phyloP scores from a whole-genome alignment of 1,284 basidiomycete genomes.

The Irpex sp. region DNA sequence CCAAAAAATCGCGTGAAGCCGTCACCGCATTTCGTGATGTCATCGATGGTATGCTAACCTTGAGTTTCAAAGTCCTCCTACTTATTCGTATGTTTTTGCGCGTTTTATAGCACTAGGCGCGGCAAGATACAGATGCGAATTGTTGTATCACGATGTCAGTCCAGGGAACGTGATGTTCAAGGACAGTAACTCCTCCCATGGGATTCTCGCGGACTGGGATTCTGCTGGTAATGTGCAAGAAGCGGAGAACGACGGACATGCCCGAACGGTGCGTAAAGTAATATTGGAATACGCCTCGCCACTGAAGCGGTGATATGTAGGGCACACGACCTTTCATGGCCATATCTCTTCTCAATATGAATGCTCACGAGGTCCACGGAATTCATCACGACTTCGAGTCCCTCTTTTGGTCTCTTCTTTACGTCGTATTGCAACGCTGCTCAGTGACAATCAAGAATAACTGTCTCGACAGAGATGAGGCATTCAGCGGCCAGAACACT shows the following conservation, averaged over 20 bases:
- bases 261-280: not conserved
- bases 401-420: constrained; percentile 2
- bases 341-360: not conserved
- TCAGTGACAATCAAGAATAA: not conserved
- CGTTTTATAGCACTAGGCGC: not conserved
- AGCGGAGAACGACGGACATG: not conserved
- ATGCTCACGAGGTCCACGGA: not conserved
- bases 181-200: not conserved
- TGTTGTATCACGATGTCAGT: constrained; percentile 2
- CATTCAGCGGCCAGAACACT: not conserved
- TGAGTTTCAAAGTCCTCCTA: not conserved
- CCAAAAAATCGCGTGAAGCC: not conserved
- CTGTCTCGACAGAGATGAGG: not conserved
- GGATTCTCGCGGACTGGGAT: not conserved
- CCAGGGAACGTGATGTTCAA: not conserved
- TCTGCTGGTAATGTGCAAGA: not conserved
- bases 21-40: not conserved
- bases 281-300: not conserved
- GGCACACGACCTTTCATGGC: constrained; percentile 5
- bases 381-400: constrained; percentile 1
- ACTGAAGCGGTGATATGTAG: not conserved
- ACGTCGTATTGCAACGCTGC: not conserved
- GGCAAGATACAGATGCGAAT: not conserved
- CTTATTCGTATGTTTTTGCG: not conserved
- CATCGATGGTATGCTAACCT: not conserved